Conservation (phyloP, 1,284 basidiomycete genomes). For the Singerocomus inundabilis region DNA sequence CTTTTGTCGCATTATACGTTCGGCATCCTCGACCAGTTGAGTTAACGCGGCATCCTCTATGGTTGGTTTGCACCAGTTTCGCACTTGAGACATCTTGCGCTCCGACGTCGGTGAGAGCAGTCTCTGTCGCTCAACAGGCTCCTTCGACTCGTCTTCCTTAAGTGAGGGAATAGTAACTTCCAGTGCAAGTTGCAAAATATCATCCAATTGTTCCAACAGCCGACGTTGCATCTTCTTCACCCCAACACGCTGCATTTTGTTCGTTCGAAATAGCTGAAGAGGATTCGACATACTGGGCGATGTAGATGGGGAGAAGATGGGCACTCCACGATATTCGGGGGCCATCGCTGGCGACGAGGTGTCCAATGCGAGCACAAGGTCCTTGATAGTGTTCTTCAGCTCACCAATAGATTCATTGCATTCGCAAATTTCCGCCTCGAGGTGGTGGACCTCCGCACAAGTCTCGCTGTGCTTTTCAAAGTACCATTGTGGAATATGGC, state of each 20-base stretch:
- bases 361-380: constrained; percentile 65
- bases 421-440: constrained; percentile 93
- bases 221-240: constrained; percentile 81
- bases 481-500: constrained; percentile 97
- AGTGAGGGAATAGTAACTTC: constrained; percentile 88
- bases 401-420: constrained; percentile 93
- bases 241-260: constrained; percentile 75
- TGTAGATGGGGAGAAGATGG: constrained; percentile 70
- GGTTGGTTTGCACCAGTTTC: constrained; percentile 80
- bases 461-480: constrained; percentile 99
- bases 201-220: constrained; percentile 81
- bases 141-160: constrained; percentile 86
- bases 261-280: constrained; percentile 67
- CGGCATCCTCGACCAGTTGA: constrained; percentile 82
- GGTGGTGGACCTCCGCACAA: constrained; percentile 93
- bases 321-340: constrained; percentile 87
- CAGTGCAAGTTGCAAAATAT: constrained; percentile 76
- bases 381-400: constrained; percentile 78
- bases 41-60: constrained; percentile 86
- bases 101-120: constrained; percentile 86
- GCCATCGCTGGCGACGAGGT: constrained; percentile 56
- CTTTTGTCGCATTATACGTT: constrained; percentile 89
- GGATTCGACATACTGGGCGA: constrained; percentile 69
- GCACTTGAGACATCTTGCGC: constrained; percentile 75
- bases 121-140: constrained; percentile 91